Evolutionary conservation across 1,139 yeast species (phyloP).

Genomic region (Yamadazyma dushanensis): DNA sequence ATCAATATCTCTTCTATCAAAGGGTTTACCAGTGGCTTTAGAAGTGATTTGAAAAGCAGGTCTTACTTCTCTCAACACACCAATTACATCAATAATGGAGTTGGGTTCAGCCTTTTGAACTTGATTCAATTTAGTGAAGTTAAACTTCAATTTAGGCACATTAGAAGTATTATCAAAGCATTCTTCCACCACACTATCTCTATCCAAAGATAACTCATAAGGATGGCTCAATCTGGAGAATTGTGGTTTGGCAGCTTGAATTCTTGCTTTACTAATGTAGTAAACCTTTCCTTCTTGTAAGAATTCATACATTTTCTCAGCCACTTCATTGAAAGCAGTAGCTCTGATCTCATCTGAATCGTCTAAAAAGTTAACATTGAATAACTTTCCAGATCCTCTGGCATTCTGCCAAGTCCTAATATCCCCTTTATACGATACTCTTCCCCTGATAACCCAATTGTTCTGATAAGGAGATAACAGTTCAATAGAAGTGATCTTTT

Average conservation of each 20-base stretch:
- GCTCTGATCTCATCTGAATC: constrained; percentile 97
- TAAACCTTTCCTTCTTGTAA: constrained; percentile 90
- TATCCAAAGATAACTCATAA: constrained; percentile 80
- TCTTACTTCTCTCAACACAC: constrained; percentile 75
- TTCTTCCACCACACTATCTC: constrained; percentile 74
- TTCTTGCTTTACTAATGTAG: constrained; percentile 77
- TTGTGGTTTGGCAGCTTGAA: constrained; percentile 82
- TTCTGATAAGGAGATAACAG: constrained; percentile 89
- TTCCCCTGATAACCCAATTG: constrained; percentile 89
- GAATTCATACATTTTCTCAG: constrained; percentile 71
- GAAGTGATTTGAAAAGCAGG: constrained; percentile 83
- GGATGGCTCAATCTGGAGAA: constrained; percentile 85
- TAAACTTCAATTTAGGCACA: constrained; percentile 79
- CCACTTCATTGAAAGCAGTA: constrained; percentile 88
- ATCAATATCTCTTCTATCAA: constrained; percentile 84
- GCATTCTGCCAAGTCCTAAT: constrained; percentile 85
- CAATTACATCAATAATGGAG: constrained; percentile 80
- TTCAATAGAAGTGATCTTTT: constrained; percentile 63
- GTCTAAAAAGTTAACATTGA: constrained; percentile 85
- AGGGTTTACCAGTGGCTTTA: constrained; percentile 87
- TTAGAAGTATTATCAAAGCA: constrained; percentile 57
- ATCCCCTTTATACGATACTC: constrained; percentile 86
- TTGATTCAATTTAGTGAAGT: constrained; percentile 68
- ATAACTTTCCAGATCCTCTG: constrained; percentile 86
- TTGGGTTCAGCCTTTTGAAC: constrained; percentile 70